Evolutionary conservation across 148 eudicot species (phyloP).

Genomic region (Talinum fruticosum): DNA sequence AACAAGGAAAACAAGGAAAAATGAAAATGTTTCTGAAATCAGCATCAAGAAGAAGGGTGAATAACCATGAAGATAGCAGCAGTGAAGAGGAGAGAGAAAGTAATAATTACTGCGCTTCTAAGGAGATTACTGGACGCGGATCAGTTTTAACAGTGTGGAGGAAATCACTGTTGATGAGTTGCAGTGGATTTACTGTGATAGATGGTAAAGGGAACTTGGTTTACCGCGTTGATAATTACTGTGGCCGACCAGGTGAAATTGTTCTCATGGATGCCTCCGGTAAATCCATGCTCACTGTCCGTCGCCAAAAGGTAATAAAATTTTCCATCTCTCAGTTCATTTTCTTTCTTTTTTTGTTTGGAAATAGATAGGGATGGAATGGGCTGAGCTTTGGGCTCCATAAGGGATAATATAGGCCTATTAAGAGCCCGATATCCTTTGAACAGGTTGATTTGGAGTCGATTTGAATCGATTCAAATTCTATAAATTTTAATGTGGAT

Average conservation of each 20-base stretch:
- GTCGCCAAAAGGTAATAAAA: constrained; percentile 57
- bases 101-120: not conserved
- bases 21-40: constrained; percentile 36
- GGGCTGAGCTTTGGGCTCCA: not conserved
- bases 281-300: constrained; percentile 48
- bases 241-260: constrained; percentile 39
- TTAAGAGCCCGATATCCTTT: not conserved
- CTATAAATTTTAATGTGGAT: not conserved
- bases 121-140: not conserved
- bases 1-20: not conserved
- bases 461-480: not conserved
- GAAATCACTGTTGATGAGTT: constrained; percentile 60
- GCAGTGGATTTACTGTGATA: constrained; percentile 73
- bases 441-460: no score
- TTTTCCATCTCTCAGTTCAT: not conserved
- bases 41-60: constrained; percentile 28
- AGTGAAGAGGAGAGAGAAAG: not conserved
- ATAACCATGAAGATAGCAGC: constrained; percentile 15
- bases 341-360: not conserved
- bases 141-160: constrained; percentile 75
- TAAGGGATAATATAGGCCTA: not conserved
- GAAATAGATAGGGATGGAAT: not conserved
- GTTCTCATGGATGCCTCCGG: constrained; percentile 79
- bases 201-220: constrained; percentile 56
- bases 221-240: constrained; percentile 73